phyloP scores from a whole-genome alignment of 345 rosid genomes.

The Triadica sebifera region DNA sequence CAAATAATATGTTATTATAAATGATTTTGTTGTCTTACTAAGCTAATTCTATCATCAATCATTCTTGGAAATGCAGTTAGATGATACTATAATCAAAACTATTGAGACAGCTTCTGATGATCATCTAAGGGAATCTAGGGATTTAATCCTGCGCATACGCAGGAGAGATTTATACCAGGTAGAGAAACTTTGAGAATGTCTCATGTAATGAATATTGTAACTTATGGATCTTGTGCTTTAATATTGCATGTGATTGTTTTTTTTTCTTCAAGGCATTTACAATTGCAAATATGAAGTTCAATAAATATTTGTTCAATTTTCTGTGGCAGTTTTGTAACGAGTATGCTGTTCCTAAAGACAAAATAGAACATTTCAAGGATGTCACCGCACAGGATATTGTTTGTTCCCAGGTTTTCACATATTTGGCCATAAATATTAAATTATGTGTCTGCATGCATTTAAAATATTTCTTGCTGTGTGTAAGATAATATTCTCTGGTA shows the following conservation, averaged over 20 bases:
- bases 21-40: constrained; percentile 8
- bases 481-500: neutral
- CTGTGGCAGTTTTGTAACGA: constrained; percentile 87
- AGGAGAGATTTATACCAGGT: constrained; percentile 90
- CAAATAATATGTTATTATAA: neutral
- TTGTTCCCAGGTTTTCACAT: constrained; percentile 71
- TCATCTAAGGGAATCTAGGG: constrained; percentile 76
- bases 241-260: neutral
- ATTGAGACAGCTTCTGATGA: constrained; percentile 75
- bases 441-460: neutral
- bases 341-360: constrained; percentile 86
- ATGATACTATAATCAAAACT: constrained; percentile 75
- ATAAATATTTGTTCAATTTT: constrained; percentile 5
- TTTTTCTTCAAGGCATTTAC: neutral
- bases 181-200: constrained; percentile 6
- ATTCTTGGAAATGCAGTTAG: constrained; percentile 56
- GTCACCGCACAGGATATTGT: constrained; percentile 84
- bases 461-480: neutral
- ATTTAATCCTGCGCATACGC: constrained; percentile 74
- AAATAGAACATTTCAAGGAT: constrained; percentile 69
- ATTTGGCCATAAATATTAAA: neutral
- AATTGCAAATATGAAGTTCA: neutral
- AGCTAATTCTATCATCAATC: constrained; percentile 2
- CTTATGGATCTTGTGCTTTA: neutral
- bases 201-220: neutral